Conservation (phyloP, 2,329 filamentous ascomycete genomes). For the Claviceps arundinis region DNA sequence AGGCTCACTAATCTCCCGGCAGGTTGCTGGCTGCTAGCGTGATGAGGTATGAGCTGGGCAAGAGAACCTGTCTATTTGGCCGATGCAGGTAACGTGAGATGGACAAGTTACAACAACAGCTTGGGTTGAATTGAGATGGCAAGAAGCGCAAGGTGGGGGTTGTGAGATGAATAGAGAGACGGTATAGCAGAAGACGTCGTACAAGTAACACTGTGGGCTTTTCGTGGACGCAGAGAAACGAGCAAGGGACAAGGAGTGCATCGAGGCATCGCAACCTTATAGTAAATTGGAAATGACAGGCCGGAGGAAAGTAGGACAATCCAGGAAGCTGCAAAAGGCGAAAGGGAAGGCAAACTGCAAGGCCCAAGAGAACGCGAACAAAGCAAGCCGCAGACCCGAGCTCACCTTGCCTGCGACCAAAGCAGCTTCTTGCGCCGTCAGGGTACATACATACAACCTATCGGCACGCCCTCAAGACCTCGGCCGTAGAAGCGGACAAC, state of each 20-base stretch:
- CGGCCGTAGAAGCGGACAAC: background rate
- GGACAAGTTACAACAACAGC: background rate
- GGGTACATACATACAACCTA: background rate
- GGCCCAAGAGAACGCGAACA: background rate
- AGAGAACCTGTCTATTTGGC: background rate
- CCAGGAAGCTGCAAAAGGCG: background rate
- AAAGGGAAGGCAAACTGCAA: too few relatives aligned
- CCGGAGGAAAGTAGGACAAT: background rate
- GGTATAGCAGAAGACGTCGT: conserved; percentile 6
- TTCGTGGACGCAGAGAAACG: conserved; percentile 12
- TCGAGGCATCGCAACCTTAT: conserved; percentile 43
- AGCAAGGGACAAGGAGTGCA: conserved; percentile 15
- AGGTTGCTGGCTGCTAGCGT: background rate
- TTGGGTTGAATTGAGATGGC: background rate
- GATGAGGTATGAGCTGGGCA: background rate
- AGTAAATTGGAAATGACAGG: conserved; percentile 13
- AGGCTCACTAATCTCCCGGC: too few relatives aligned
- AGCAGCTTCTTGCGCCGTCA: background rate
- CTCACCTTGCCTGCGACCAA: background rate
- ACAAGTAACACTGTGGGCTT: conserved; percentile 6
- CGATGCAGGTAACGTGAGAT: background rate
- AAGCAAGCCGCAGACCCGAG: background rate
- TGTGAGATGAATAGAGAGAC: conserved; percentile 5
- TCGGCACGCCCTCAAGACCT: conserved; percentile 4
- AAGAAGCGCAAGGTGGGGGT: background rate